A percentile compares a stretch with the other conserved stretches of the same genome.
These are phyloP conservation scores for Metschnikowia picachoensis DNA, from an alignment of 805 yeast genomes.

Conservation along the genomic window DNA sequence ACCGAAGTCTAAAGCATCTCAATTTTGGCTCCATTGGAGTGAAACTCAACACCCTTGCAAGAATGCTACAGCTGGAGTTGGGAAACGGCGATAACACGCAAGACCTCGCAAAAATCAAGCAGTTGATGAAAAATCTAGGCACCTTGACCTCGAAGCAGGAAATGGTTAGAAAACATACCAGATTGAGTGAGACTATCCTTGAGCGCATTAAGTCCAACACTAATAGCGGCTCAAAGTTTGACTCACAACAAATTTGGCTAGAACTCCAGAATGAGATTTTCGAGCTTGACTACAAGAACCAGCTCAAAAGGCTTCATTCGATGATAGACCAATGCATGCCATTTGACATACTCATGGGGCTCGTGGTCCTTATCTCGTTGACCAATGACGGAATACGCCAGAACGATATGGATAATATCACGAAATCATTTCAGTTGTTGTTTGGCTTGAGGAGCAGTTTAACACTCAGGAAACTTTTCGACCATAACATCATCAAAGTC, in stretches of 20 bases:
- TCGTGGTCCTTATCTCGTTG: conserved; percentile 56
- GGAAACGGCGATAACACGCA: conserved; percentile 33
- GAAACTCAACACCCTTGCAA: conserved; percentile 66
- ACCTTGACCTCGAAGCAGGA: conserved; percentile 64
- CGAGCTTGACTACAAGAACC: conserved; percentile 35
- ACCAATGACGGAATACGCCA: conserved; percentile 67
- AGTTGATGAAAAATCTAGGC: conserved; percentile 67
- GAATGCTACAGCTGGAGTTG: conserved; percentile 62
- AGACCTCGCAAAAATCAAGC: conserved; percentile 50
- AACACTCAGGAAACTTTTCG: conserved; percentile 46
- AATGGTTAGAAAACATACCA: conserved; percentile 67
- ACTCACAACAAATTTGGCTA: conserved; percentile 43
- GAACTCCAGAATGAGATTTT: conserved; percentile 71
- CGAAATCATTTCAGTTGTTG: conserved; percentile 52
- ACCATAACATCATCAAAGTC: conserved; percentile 45
- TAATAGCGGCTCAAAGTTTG: conserved; percentile 19
- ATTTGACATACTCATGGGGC: conserved; percentile 44
- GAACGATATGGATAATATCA: conserved; percentile 54
- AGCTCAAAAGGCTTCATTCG: conserved; percentile 27
- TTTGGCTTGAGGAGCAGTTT: conserved; percentile 59
- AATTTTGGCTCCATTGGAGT: conserved; percentile 82
- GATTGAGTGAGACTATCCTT: conserved; percentile 64
- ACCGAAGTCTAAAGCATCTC: conserved; percentile 50
- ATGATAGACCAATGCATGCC: conserved; percentile 38
- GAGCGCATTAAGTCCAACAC: conserved; percentile 34